A percentile compares a stretch with the other conserved stretches of the same genome.
phyloP scores from a whole-genome alignment of 331 rosid species.

The Acacia pycnantha region DNA sequence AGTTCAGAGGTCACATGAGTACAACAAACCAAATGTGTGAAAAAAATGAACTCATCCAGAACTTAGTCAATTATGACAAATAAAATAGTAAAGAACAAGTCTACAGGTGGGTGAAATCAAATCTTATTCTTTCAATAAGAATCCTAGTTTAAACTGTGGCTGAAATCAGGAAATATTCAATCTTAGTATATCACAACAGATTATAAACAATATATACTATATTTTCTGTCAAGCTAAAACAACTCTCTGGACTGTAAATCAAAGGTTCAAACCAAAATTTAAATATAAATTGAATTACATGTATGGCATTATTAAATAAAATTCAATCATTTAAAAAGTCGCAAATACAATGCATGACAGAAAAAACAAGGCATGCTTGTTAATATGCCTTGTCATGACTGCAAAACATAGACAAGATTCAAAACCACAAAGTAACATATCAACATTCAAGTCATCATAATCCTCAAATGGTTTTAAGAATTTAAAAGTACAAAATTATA shows the following conservation, averaged over 20 bases:
- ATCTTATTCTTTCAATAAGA: neutral
- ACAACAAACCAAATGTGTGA: neutral
- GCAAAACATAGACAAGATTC: too few relatives aligned
- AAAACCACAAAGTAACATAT: too few relatives aligned
- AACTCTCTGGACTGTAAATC: neutral
- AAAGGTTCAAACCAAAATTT: neutral
- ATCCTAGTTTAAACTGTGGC: neutral
- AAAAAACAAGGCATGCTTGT: too few relatives aligned
- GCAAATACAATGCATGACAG: too few relatives aligned
- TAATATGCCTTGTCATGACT: too few relatives aligned
- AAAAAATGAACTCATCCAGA: neutral
- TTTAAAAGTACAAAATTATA: too few relatives aligned
- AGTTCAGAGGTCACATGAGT: neutral
- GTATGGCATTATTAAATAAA: neutral
- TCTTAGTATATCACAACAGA: neutral
- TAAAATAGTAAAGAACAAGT: neutral
- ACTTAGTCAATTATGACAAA: neutral
- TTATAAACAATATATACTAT: neutral
- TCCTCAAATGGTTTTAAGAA: too few relatives aligned
- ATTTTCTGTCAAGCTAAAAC: conserved; percentile 3
- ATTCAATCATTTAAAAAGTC: neutral
- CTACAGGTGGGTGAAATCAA: neutral
- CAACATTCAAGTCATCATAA: too few relatives aligned
- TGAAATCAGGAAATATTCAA: neutral
- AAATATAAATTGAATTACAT: neutral